Conservation (phyloP, 192 early-diverging fungal genomes). For the Rhizophagus prolifer region DNA sequence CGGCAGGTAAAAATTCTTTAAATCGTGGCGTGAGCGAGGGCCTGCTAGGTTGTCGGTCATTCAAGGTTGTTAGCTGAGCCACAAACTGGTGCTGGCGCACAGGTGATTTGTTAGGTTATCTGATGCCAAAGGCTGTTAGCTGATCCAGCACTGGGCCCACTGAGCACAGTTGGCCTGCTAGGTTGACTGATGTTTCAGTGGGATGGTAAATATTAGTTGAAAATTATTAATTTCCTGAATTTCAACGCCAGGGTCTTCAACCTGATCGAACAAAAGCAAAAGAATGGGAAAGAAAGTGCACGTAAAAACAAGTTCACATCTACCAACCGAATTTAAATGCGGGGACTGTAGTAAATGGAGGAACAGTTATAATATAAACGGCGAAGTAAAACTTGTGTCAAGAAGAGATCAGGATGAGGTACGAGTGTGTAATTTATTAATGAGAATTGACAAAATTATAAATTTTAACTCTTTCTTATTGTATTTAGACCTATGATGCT, state of each 20-base stretch:
- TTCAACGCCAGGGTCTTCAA: neutral
- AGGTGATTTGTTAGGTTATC: conserved; percentile 4
- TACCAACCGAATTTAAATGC: neutral
- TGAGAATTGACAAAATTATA: conserved; percentile 8
- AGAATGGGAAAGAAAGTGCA: conserved; percentile 7
- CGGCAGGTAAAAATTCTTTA: too few species aligned
- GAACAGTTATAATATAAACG: neutral
- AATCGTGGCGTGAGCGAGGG: neutral
- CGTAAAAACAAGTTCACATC: neutral
- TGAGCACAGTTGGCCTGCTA: neutral
- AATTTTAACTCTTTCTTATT: neutral
- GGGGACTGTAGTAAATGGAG: neutral
- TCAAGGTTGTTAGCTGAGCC: conserved; percentile 14
- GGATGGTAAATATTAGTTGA: neutral
- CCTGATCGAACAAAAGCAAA: conserved; percentile 11
- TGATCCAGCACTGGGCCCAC: conserved; percentile 8
- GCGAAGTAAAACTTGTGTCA: neutral
- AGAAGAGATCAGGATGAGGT: conserved; percentile 1
- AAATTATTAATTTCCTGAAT: neutral
- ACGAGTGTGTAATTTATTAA: neutral
- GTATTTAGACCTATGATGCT: conserved; percentile 12
- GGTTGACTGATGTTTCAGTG: neutral
- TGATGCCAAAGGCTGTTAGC: conserved; percentile 22
- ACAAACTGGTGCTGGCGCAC: conserved; percentile 22
- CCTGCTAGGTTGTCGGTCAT: conserved; percentile 13